phyloP scores from a whole-genome alignment of 345 rosid species.

The Raphanus sativus region DNA sequence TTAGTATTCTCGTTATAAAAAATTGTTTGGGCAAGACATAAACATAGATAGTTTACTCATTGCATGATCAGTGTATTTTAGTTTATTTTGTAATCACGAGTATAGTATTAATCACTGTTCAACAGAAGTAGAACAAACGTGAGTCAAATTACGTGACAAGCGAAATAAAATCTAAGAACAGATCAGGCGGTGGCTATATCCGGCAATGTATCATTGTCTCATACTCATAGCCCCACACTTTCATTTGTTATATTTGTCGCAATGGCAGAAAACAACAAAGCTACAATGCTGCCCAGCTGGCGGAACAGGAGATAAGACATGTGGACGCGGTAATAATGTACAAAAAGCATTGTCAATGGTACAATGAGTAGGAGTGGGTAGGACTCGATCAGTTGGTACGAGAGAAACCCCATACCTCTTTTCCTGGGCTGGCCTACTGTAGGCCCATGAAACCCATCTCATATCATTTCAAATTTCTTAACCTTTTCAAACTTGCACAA shows the following conservation, averaged over 20 bases:
- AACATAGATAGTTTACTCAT: neutral
- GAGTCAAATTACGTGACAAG: neutral
- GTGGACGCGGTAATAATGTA: neutral
- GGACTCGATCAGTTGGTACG: conserved; percentile 26
- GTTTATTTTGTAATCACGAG: neutral
- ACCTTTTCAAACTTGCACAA: neutral
- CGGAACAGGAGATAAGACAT: neutral
- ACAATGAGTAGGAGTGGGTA: conserved; percentile 36
- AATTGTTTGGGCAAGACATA: neutral
- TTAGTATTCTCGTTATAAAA: neutral
- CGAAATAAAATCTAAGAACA: neutral
- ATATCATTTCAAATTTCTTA: neutral
- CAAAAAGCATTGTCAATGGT: conserved; percentile 3
- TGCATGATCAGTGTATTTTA: neutral
- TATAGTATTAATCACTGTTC: neutral
- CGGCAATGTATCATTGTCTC: neutral
- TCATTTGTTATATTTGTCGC: conserved; percentile 8
- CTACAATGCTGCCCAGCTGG: conserved; percentile 13
- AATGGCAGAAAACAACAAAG: conserved; percentile 15
- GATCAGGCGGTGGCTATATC: neutral
- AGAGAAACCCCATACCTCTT: conserved; percentile 37
- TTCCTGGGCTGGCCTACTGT: conserved; percentile 19
- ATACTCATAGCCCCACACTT: neutral
- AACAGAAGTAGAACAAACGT: neutral
- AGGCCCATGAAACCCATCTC: conserved; percentile 25